Percentiles rank a stretch among this genome's conserved stretches.
Evolutionary conservation across 345 rosid genomes (phyloP).

Genomic region (Syzygium aromaticum): DNA sequence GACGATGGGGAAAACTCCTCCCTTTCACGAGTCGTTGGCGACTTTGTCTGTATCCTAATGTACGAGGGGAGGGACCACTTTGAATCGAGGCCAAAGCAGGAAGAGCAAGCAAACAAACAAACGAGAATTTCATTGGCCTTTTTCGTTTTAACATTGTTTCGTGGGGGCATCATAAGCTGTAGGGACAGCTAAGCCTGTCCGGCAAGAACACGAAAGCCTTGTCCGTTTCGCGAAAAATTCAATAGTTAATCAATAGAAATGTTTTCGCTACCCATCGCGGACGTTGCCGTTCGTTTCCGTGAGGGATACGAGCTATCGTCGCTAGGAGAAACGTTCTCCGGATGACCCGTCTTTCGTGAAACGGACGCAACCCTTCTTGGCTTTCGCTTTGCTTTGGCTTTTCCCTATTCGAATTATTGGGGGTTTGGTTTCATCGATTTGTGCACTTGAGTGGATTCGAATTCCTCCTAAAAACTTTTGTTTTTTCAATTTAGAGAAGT

Average conservation of each 20-base stretch:
- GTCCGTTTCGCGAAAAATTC: too few relatives aligned
- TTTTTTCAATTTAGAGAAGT: background rate
- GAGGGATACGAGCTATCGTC: background rate
- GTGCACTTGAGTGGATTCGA: background rate
- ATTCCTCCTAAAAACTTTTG: background rate
- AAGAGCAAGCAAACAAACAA: too few relatives aligned
- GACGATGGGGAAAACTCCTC: background rate
- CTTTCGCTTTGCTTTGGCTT: background rate
- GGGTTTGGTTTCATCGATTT: background rate
- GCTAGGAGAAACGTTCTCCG: background rate
- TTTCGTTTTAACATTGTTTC: background rate
- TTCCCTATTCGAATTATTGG: background rate
- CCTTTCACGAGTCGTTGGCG: background rate
- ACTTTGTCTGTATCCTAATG: background rate
- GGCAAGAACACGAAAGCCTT: background rate
- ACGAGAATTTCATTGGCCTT: background rate
- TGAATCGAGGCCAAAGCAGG: background rate
- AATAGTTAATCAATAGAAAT: too few relatives aligned
- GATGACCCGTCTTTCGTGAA: background rate
- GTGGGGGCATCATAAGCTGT: background rate
- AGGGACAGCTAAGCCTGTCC: background rate
- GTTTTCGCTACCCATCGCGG: too few relatives aligned
- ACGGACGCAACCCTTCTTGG: too few relatives aligned
- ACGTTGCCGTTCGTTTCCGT: too few relatives aligned
- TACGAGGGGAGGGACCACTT: background rate